These are phyloP conservation scores for Eucalyptus marginata DNA, from an alignment of 345 rosid species.

Conservation along the genomic window DNA sequence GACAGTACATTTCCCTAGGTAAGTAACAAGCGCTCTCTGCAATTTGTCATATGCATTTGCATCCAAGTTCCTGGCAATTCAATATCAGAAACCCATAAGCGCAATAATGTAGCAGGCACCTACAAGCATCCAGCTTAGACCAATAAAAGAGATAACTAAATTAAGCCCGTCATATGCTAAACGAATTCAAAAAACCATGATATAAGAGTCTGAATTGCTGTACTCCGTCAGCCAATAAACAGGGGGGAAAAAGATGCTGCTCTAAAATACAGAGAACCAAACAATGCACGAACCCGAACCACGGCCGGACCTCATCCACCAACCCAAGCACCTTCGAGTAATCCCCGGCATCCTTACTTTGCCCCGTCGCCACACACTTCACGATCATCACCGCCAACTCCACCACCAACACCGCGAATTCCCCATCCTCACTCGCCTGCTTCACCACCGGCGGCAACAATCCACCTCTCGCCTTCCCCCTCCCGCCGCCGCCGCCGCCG, in stretches of 20 bases:
- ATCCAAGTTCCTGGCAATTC: conserved; percentile 45
- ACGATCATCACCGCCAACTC: conserved; percentile 39
- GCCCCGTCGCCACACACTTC: conserved; percentile 34
- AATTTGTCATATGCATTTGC: conserved; percentile 44
- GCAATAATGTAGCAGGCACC: not conserved
- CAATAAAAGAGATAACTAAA: not conserved
- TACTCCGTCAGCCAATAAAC: not conserved
- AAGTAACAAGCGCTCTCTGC: conserved; percentile 32
- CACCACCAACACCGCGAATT: conserved; percentile 36
- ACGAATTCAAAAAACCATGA: not conserved
- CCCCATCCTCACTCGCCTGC: conserved; percentile 27
- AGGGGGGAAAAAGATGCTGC: not conserved
- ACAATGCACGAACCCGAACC: conserved; percentile 46
- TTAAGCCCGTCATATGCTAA: not conserved
- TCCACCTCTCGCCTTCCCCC: not conserved
- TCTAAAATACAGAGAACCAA: not conserved
- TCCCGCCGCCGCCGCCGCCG: not conserved
- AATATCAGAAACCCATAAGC: not conserved
- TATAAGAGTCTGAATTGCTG: not conserved
- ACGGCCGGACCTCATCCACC: conserved; percentile 50
- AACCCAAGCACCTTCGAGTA: conserved; percentile 27
- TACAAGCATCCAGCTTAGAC: not conserved
- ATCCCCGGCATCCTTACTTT: conserved; percentile 19
- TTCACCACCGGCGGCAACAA: conserved; percentile 15
- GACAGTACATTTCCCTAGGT: conserved; percentile 35